Evolutionary conservation across 2,329 filamentous ascomycete genomes (phyloP), one percentile per base, ranked within the genome.

Genomic region (Tolypocladium ophioglossoides): DNA sequence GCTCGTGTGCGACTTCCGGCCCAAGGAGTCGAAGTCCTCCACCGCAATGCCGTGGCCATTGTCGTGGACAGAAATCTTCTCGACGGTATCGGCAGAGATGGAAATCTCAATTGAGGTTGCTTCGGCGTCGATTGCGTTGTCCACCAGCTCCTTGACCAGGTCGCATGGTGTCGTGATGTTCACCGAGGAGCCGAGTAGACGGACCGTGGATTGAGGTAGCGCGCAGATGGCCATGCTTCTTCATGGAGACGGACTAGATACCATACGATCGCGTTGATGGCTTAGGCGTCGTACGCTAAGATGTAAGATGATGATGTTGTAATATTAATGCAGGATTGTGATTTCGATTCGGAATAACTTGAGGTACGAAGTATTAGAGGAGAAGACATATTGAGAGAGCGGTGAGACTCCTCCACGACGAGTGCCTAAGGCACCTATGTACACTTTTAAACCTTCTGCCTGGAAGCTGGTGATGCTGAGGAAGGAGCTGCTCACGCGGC

Each of bases 81-180:
- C 84, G 52, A 91, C 66, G 0, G 84, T 85, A 63, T 91, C 84
- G 44, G 75, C 62, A 4, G 85, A 79, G 16, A 90, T 73, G 32
- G 80, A 70, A 27, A 91, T 71, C 52, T 87, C 80, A 55, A 92
- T 73, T 2, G 77, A 78, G 2, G 79, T 85, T 14, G 87, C 86
- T 52, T 77, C 74, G 9, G 87, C 85, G 67, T 92, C 87, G 22
- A 91, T 77, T 46, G 86, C 78, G 66, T 92, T 91, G 61, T 91
- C 88, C 35, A 91, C 68, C 4, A 91, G 80, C 68, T 91, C 88
- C 64, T 91, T 91, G 61, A 90, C 78, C 2, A 89, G 70, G 12
- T 79, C 78, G 14, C 74, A 70, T 0, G 87, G 78, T 9, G 80
- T 79, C 6, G 78, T 74, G 51, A 91, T 76, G 48, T 78, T 75